Conservation (phyloP, 73 alveolate genomes). For the Diophrys appendiculata region DNA sequence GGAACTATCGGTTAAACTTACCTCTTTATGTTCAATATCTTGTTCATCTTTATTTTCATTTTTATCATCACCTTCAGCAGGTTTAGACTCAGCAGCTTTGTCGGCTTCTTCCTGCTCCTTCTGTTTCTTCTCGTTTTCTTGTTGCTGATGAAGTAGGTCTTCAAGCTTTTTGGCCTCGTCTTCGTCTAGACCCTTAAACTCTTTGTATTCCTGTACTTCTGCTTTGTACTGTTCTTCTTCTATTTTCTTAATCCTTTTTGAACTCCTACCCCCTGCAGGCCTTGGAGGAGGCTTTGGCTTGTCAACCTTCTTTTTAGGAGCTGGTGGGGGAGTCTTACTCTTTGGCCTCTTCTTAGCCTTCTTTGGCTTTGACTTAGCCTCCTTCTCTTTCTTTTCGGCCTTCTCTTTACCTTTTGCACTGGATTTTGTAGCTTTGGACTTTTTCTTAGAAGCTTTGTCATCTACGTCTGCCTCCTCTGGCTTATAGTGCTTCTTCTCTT, state of each 20-base stretch:
- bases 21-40: too few relatives aligned
- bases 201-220: constrained; percentile 5
- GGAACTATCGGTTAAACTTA: too few relatives aligned
- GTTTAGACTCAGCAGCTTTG: constrained; percentile 4
- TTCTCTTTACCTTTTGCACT: neutral
- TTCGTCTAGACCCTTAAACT: constrained; percentile 4
- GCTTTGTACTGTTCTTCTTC: constrained; percentile 13
- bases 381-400: neutral
- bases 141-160: neutral
- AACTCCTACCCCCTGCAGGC: constrained; percentile 8
- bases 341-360: constrained; percentile 4
- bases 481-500: constrained; percentile 8
- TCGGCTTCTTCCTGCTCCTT: neutral
- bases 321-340: constrained; percentile 5
- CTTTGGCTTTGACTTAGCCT: constrained; percentile 3
- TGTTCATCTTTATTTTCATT: neutral
- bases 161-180: neutral
- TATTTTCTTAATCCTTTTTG: constrained; percentile 14
- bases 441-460: neutral
- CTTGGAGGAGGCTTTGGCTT: constrained; percentile 13
- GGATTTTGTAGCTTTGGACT: neutral
- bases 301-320: neutral
- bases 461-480: constrained; percentile 3
- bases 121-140: neutral
- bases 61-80: constrained; percentile 5